Evolutionary conservation across 208 protist genomes (phyloP).

Genomic region (Trichomonas gallinae): DNA sequence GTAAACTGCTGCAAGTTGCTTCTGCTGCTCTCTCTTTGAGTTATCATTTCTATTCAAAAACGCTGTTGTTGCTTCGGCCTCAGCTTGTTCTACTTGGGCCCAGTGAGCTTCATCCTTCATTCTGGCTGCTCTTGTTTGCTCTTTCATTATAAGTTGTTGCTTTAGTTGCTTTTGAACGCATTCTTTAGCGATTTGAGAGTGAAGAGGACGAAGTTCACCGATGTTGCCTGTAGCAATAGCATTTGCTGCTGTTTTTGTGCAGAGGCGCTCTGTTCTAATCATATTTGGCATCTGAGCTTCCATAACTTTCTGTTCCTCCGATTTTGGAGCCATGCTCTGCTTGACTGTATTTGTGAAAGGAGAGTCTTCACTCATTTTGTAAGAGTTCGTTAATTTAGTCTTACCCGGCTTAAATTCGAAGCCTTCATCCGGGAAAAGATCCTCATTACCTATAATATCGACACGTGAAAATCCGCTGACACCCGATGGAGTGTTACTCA

Average conservation of each 20-base stretch:
- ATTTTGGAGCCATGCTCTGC: neutral
- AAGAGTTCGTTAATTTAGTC: neutral
- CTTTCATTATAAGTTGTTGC: neutral
- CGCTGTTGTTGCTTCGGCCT: neutral
- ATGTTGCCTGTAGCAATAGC: neutral
- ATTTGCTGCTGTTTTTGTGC: neutral
- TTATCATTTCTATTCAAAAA: neutral
- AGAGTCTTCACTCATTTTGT: neutral
- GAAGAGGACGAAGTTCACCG: neutral
- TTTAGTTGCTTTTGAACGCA: neutral
- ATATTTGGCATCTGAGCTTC: neutral
- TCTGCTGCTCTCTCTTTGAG: neutral
- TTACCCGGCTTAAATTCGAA: neutral
- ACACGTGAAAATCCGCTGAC: neutral
- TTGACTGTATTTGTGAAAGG: neutral
- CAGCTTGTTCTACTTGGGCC: neutral
- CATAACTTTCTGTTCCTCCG: neutral
- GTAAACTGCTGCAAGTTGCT: neutral
- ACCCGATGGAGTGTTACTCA: no score
- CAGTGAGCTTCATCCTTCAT: constrained; percentile 6
- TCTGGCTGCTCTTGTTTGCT: neutral
- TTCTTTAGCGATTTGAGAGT: neutral
- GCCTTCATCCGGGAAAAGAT: neutral
- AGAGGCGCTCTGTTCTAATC: neutral
- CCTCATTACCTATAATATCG: neutral